These are phyloP conservation scores for Colletotrichum coccodes DNA, from an alignment of 2,329 filamentous ascomycete species.

Conservation along the genomic window DNA sequence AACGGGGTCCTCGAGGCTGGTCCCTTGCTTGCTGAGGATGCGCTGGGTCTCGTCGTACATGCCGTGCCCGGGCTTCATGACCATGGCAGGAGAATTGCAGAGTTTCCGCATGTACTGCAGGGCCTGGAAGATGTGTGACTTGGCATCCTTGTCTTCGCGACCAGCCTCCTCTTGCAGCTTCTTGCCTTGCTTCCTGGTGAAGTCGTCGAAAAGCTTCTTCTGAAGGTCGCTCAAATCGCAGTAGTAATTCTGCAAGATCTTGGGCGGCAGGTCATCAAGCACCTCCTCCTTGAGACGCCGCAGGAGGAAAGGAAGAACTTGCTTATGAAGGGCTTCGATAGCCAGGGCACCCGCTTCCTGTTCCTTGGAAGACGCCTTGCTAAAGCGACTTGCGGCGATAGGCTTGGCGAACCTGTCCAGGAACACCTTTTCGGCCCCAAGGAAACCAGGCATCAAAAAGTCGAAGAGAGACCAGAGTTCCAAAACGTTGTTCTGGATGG, in stretches of 20 bases:
- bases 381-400: conserved; percentile 92
- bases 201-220: conserved; percentile 95
- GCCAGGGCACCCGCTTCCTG: conserved; percentile 96
- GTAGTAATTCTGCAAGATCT: conserved; percentile 99
- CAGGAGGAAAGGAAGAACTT: conserved; percentile 94
- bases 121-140: conserved; percentile 99
- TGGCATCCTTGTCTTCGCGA: conserved; percentile 88
- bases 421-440: conserved; percentile 95
- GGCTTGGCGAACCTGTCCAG: conserved; percentile 94
- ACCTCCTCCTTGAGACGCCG: conserved; percentile 98
- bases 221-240: conserved; percentile 97
- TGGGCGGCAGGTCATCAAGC: conserved; percentile 92
- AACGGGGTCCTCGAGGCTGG: conserved; percentile 82
- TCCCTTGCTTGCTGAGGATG: conserved; percentile 81
- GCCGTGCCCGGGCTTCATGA: conserved; percentile 93
- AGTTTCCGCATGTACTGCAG: conserved; percentile 99
- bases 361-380: conserved; percentile 97
- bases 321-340: conserved; percentile 98
- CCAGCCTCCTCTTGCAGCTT: conserved; percentile 86
- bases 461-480: conserved; percentile 98
- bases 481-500: conserved; percentile 97
- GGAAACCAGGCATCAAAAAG: conserved; percentile 98
- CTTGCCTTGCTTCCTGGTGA: conserved; percentile 92
- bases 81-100: conserved; percentile 95
- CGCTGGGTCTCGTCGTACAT: conserved; percentile 90